These are phyloP conservation scores for Begonia masoniana DNA, from an alignment of 306 rosid genomes.

Conservation along the genomic window DNA sequence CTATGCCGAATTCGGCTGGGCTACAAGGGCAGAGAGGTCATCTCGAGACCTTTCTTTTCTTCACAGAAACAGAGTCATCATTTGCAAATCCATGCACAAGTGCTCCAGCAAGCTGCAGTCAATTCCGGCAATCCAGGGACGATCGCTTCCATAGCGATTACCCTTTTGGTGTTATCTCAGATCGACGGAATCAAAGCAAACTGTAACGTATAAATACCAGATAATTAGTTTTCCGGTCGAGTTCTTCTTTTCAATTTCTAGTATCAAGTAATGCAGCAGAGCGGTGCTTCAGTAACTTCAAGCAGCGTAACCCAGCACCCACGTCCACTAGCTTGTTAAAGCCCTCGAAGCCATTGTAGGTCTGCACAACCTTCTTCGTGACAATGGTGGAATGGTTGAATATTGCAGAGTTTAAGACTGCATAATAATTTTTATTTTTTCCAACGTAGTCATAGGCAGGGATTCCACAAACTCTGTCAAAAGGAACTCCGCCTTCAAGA, in stretches of 20 bases:
- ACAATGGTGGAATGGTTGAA: conserved; percentile 6
- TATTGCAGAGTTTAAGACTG: conserved; percentile 16
- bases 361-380: conserved; percentile 9
- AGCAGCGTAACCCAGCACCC: conserved; percentile 18
- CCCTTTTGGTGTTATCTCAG: too few species aligned
- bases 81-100: conserved; percentile 4
- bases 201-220: too few species aligned
- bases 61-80: conserved; percentile 15
- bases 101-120: not conserved
- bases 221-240: too few species aligned
- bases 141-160: too few species aligned
- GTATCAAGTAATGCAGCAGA: conserved; percentile 10
- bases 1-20: conserved; percentile 12
- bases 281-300: conserved; percentile 19
- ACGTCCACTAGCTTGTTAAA: conserved; percentile 12
- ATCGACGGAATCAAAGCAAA: too few species aligned
- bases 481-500: too few species aligned
- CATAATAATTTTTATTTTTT: conserved; percentile 9
- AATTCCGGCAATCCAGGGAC: conserved; percentile 1
- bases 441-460: too few species aligned
- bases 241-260: too few species aligned
- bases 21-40: conserved; percentile 10
- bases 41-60: conserved; percentile 22
- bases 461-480: too few species aligned
- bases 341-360: conserved; percentile 13